phyloP scores from a whole-genome alignment of 1,139 yeast species.

The Zygosaccharomyces pseudobailii region DNA sequence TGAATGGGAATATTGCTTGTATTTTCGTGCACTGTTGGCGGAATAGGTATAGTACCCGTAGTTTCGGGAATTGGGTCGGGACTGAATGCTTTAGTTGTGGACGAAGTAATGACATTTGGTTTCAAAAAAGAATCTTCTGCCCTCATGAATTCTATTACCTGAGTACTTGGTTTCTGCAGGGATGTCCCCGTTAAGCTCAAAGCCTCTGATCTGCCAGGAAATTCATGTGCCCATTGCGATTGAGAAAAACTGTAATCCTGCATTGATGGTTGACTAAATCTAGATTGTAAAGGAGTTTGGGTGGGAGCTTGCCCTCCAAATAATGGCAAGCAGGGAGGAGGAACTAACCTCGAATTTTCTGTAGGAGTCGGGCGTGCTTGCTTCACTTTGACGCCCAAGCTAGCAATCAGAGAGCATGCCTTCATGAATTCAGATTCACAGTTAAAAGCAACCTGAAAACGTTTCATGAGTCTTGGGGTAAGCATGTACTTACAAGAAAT shows the following conservation, averaged over 20 bases:
- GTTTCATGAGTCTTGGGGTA: conserved; percentile 9
- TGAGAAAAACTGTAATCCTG: neutral
- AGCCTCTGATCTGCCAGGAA: neutral
- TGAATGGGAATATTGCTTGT: too few relatives aligned
- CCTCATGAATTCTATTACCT: neutral
- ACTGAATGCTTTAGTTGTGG: too few relatives aligned
- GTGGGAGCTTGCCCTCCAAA: neutral
- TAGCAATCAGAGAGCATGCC: conserved; percentile 9
- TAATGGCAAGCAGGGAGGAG: neutral
- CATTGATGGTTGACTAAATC: neutral
- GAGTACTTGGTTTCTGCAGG: neutral
- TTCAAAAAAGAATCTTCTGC: too few relatives aligned
- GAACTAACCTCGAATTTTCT: neutral
- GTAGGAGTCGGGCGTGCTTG: conserved; percentile 6
- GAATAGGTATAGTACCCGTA: too few relatives aligned
- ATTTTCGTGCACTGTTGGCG: too few relatives aligned
- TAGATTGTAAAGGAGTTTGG: conserved; percentile 1
- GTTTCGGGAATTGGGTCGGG: too few relatives aligned
- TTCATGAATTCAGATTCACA: conserved; percentile 15
- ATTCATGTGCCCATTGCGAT: neutral
- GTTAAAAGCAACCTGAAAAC: conserved; percentile 25
- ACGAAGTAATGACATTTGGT: too few relatives aligned
- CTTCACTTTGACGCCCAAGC: conserved; percentile 16
- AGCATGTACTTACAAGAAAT: conserved; percentile 27
- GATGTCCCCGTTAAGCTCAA: neutral